phyloP scores from a whole-genome alignment of 2,329 filamentous ascomycete species.

The Arthrobotrys pseudoclavata region DNA sequence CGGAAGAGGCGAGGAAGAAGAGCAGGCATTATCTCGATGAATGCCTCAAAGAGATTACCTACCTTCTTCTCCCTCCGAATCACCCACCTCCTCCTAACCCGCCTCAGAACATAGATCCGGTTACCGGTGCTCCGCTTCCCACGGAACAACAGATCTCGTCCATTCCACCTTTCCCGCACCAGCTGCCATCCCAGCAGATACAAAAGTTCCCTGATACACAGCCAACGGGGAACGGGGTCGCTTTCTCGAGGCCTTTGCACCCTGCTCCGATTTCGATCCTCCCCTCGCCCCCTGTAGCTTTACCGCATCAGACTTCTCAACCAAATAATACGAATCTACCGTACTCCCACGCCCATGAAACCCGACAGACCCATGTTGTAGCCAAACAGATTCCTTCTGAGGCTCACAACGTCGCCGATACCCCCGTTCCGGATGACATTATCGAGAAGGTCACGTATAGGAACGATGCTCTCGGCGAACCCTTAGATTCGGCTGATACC shows the following conservation, averaged over 20 bases:
- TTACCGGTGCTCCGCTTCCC: constrained; percentile 27
- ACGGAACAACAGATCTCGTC: constrained; percentile 65
- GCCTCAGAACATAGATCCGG: constrained; percentile 66
- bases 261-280: constrained; percentile 73
- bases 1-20: constrained; percentile 66
- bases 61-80: constrained; percentile 76
- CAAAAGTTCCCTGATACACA: constrained; percentile 72
- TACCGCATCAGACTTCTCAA: constrained; percentile 51
- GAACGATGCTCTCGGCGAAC: constrained; percentile 73
- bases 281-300: constrained; percentile 69
- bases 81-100: constrained; percentile 72
- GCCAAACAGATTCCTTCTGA: constrained; percentile 34
- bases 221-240: constrained; percentile 63
- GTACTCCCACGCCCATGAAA: constrained; percentile 42
- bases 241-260: constrained; percentile 65
- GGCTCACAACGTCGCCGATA: constrained; percentile 30
- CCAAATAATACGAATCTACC: constrained; percentile 34
- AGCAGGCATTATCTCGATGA: constrained; percentile 74
- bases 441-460: constrained; percentile 73
- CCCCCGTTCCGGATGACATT: constrained; percentile 69
- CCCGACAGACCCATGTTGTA: constrained; percentile 37
- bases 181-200: constrained; percentile 72
- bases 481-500: constrained; percentile 69
- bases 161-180: constrained; percentile 69
- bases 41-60: constrained; percentile 77